Percentiles rank a stretch among this genome's conserved stretches.
phyloP scores from a whole-genome alignment of 108 stramenopile species.

The Aurantiochytrium sp. region DNA sequence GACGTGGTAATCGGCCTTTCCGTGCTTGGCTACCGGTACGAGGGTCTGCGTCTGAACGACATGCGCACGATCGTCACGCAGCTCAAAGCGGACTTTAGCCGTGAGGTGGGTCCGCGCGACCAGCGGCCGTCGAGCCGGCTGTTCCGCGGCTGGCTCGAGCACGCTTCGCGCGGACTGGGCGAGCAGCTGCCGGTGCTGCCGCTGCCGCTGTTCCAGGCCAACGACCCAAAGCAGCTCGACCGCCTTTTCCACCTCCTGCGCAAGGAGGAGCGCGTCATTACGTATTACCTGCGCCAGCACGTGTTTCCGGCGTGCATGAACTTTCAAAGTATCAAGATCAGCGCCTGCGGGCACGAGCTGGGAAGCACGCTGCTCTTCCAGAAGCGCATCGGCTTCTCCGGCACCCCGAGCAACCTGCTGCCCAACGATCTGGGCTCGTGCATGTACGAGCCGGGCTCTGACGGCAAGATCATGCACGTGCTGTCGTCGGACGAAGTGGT shows the following conservation, averaged over 20 bases:
- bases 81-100: conserved; percentile 81
- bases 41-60: conserved; percentile 84
- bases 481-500: conserved; percentile 80
- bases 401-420: conserved; percentile 48
- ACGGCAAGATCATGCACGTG: conserved; percentile 87
- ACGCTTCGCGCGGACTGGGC: conserved; percentile 45
- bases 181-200: conserved; percentile 74
- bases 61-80: conserved; percentile 76
- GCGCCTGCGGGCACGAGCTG: conserved; percentile 76
- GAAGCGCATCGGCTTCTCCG: conserved; percentile 46
- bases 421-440: conserved; percentile 86
- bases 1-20: conserved; percentile 97
- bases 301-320: conserved; percentile 92
- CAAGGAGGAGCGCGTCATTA: conserved; percentile 73
- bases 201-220: conserved; percentile 87
- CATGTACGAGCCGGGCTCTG: conserved; percentile 90
- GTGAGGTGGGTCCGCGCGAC: conserved; percentile 89
- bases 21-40: conserved; percentile 91
- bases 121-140: conserved; percentile 77
- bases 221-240: conserved; percentile 87
- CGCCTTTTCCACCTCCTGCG: conserved; percentile 78
- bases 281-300: conserved; percentile 81
- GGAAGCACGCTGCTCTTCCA: conserved; percentile 42
- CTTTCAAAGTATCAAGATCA: conserved; percentile 89
- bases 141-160: conserved; percentile 54